A percentile compares a stretch with the other conserved stretches of the same genome.
These are phyloP conservation scores for Danielia oregonensis DNA, from an alignment of 805 yeast species.

Conservation along the genomic window DNA sequence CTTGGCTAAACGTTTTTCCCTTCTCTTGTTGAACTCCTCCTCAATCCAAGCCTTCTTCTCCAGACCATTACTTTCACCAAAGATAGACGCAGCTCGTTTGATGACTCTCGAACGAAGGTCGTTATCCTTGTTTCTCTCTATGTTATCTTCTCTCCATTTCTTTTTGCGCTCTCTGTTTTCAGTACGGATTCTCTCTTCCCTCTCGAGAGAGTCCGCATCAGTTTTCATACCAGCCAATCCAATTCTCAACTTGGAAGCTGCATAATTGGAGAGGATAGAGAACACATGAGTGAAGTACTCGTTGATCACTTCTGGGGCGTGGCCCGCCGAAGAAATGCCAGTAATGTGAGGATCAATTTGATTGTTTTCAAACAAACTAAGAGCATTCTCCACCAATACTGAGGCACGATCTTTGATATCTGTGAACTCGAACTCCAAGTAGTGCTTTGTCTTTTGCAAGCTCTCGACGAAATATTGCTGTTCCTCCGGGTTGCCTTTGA, in stretches of 20 bases:
- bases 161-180: constrained; percentile 78
- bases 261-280: constrained; percentile 23
- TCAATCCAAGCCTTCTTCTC: constrained; percentile 68
- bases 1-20: constrained; percentile 53
- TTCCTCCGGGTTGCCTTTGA: constrained; percentile 19
- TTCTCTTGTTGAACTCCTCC: constrained; percentile 64
- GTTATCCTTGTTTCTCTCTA: constrained; percentile 79
- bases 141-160: constrained; percentile 79
- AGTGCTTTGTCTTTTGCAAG: constrained; percentile 29
- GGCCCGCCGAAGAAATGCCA: background rate
- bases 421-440: constrained; percentile 17
- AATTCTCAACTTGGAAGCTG: constrained; percentile 16
- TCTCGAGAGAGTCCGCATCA: constrained; percentile 31
- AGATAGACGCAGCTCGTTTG: constrained; percentile 64
- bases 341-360: background rate
- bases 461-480: constrained; percentile 25
- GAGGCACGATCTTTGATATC: constrained; percentile 18
- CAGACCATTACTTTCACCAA: constrained; percentile 56
- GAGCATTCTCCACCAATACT: constrained; percentile 21
- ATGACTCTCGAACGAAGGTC: constrained; percentile 77
- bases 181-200: constrained; percentile 54
- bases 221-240: constrained; percentile 21
- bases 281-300: constrained; percentile 17
- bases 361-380: constrained; percentile 14
- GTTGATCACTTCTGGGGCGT: constrained; percentile 6